Evolutionary conservation across 1,284 basidiomycete genomes (phyloP), one percentile per base, ranked within the genome.

Genomic region (Meira miltonrushii): DNA sequence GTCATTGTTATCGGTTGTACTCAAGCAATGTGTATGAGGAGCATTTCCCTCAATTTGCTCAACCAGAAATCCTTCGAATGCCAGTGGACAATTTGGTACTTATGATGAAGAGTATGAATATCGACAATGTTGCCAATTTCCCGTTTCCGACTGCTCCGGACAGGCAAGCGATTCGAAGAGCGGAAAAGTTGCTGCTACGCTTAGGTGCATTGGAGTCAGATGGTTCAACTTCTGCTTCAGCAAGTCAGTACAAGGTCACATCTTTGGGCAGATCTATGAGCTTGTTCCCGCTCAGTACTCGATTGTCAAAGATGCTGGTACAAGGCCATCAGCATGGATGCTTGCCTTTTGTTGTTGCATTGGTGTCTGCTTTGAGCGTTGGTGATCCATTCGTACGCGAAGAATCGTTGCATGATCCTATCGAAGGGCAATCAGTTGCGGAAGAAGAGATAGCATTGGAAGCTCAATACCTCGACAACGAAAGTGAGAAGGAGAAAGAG

Each of bases 41-140:
- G 72, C 87, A 94, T 79, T 95, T 98, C 75, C 85, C 88, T 28
- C 81, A 86, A 60, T 95, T 95, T 79, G 85, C 90, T 0, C 81
- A 86, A 61, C 94, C 95, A 1, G 95, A 99, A 79, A 95, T 98
- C 63, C 83, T 93, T 47, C 87, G 94, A 28, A 93, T 91, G 81
- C 94, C 95, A 0, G 94, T 98, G 70, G 95, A 98, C 72, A 93
- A 93, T 0, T 86, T 98, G 23, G 91, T 98, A 11, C 82, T 98
- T 39, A 92, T 96, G 79, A 98, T 99, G 95, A 98, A 99, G 83
- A 88, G 87, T 77, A 97, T 99, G 93, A 92, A 96, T 75, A 93
- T 99, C 62, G 93, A 97, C 73, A 84, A 90, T 0, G 92, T 98
- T 21, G 84, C 90, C 70, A 96, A 97, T 79, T 99, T 99, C 78